These are phyloP conservation scores for Neurospora sp. DNA, from an alignment of 495 filamentous ascomycete genomes.

Conservation along the genomic window DNA sequence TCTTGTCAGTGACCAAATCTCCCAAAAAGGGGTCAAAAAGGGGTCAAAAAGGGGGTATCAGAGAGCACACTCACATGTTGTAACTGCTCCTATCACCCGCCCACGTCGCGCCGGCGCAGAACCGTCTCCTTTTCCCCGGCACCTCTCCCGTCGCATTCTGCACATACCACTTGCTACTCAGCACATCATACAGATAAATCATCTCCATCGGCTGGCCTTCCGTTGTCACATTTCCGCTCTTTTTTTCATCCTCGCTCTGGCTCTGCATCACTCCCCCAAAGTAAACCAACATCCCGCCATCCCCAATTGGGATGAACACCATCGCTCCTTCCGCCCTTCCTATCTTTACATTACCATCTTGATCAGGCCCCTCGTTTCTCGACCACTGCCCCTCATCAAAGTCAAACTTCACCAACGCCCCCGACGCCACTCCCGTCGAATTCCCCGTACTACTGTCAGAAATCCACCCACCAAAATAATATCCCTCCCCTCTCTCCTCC, in stretches of 20 bases:
- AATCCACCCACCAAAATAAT: slow-evolving; percentile 37
- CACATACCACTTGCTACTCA: slow-evolving; percentile 41
- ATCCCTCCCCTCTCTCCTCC: slow-evolving; percentile 15
- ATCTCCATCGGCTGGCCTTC: slow-evolving; percentile 22
- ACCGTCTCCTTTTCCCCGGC: slow-evolving; percentile 36
- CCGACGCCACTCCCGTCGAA: background rate
- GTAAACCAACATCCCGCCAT: slow-evolving; percentile 42
- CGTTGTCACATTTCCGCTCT: slow-evolving; percentile 17
- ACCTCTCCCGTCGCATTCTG: slow-evolving; percentile 38
- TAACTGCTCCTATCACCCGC: slow-evolving; percentile 43
- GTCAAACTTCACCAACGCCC: background rate
- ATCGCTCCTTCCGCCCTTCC: slow-evolving; percentile 35
- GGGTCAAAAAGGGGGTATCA: background rate
- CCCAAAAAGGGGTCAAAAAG: background rate
- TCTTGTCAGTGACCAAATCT: background rate
- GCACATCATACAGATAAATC: slow-evolving; percentile 44
- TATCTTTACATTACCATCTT: background rate
- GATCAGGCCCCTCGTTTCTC: background rate
- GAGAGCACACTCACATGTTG: slow-evolving; percentile 36
- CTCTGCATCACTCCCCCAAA: slow-evolving; percentile 33
- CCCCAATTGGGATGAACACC: slow-evolving; percentile 40
- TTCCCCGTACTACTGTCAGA: slow-evolving; percentile 15
- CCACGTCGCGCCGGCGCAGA: slow-evolving; percentile 45
- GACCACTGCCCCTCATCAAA: background rate
- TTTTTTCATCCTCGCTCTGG: slow-evolving; percentile 13